Evolutionary conservation across 768 basidiomycete species (phyloP).

Genomic region (Boletus rubescentipes): DNA sequence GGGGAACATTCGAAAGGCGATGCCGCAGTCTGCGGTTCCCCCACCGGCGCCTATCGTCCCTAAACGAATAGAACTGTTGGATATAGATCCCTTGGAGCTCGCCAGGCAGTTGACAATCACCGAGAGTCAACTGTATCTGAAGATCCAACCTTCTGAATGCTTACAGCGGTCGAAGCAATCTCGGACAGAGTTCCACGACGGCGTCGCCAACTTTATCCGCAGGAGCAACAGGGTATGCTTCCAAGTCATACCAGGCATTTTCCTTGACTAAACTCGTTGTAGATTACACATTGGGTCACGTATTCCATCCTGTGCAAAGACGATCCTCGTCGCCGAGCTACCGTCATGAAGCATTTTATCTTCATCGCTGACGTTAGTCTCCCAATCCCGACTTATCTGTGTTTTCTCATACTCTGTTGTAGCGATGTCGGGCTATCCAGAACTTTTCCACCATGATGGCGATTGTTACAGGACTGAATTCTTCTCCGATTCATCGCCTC

Average conservation of each 20-base stretch:
- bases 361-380: constrained; percentile 57
- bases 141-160: constrained; percentile 62
- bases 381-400: not conserved
- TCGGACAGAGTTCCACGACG: constrained; percentile 43
- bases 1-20: constrained; percentile 37
- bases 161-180: constrained; percentile 54
- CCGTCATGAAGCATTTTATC: constrained; percentile 66
- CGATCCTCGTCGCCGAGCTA: constrained; percentile 58
- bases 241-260: not conserved
- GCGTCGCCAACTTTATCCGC: constrained; percentile 56
- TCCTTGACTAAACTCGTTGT: not conserved
- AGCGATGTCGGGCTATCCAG: constrained; percentile 62
- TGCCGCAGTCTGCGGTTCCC: constrained; percentile 34
- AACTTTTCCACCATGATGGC: constrained; percentile 72
- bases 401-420: constrained; percentile 7
- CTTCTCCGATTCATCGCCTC: constrained; percentile 61
- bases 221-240: constrained; percentile 50
- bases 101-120: constrained; percentile 68
- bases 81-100: constrained; percentile 63
- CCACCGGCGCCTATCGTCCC: constrained; percentile 51
- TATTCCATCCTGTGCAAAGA: constrained; percentile 54
- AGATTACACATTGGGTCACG: constrained; percentile 63
- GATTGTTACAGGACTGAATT: constrained; percentile 65
- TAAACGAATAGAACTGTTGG: constrained; percentile 51
- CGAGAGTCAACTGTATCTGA: constrained; percentile 57